Evolutionary conservation across 495 filamentous ascomycete genomes (phyloP).

Genomic region (Annulohypoxylon bovei): DNA sequence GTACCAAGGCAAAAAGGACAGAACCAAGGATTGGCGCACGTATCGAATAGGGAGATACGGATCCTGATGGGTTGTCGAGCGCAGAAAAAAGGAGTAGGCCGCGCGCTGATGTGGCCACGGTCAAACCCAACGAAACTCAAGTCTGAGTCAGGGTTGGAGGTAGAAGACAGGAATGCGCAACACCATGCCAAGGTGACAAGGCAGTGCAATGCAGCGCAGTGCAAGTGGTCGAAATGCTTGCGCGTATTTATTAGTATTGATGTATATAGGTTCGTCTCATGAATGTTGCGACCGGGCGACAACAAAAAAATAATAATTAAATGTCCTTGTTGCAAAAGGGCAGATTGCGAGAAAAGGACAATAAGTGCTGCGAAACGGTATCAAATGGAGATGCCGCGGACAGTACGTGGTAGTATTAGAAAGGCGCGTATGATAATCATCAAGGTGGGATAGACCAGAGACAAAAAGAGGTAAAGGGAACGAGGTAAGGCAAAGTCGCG

Average conservation of each 20-base stretch:
- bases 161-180: slow-evolving; percentile 37
- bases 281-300: slow-evolving; percentile 46
- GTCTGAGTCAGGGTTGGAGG: slow-evolving; percentile 47
- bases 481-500: slow-evolving; percentile 36
- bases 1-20: slow-evolving; percentile 28
- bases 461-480: slow-evolving; percentile 42
- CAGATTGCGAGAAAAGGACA: slow-evolving; percentile 27
- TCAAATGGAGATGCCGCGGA: slow-evolving; percentile 24
- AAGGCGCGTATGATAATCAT: slow-evolving; percentile 42
- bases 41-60: slow-evolving; percentile 24
- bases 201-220: slow-evolving; percentile 21
- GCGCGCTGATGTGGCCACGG: slow-evolving; percentile 47
- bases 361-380: slow-evolving; percentile 35
- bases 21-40: slow-evolving; percentile 35
- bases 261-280: slow-evolving; percentile 11
- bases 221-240: slow-evolving; percentile 31
- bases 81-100: slow-evolving; percentile 43
- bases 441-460: slow-evolving; percentile 41
- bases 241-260: slow-evolving; percentile 32
- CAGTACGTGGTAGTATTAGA: slow-evolving; percentile 27
- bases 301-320: slow-evolving; percentile 54
- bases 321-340: slow-evolving; percentile 24
- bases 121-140: slow-evolving; percentile 48
- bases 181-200: slow-evolving; percentile 5
- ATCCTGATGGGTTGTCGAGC: slow-evolving; percentile 39